Evolutionary conservation across 2,329 filamentous ascomycete species (phyloP).

Genomic region (Aspergillus luchuensis): DNA sequence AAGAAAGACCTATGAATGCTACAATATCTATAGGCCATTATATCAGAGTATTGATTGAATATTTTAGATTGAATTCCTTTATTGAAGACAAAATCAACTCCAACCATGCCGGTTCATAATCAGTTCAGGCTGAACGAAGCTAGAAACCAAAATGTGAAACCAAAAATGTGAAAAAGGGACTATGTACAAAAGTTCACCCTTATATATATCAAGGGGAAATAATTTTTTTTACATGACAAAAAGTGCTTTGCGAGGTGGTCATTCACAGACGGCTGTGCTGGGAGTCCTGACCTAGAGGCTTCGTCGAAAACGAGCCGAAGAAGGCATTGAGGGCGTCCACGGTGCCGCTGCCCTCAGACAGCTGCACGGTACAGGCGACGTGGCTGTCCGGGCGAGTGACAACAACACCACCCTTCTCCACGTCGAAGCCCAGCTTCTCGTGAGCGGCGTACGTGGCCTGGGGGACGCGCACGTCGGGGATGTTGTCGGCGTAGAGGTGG

Average conservation of each 20-base stretch:
- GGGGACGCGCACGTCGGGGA: slow-evolving; percentile 70
- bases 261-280: slow-evolving; percentile 39
- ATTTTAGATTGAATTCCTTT: too few species aligned
- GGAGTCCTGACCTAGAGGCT: slow-evolving; percentile 45
- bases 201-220: neutral
- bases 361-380: slow-evolving; percentile 71
- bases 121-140: neutral
- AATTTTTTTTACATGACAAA: slow-evolving; percentile 13
- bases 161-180: neutral
- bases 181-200: neutral
- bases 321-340: slow-evolving; percentile 81
- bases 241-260: slow-evolving; percentile 4
- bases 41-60: too few species aligned
- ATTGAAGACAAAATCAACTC: neutral
- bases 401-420: slow-evolving; percentile 74
- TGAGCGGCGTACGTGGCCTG: slow-evolving; percentile 74
- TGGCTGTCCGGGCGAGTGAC: slow-evolving; percentile 88
- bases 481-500: slow-evolving; percentile 84
- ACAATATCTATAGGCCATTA: too few species aligned
- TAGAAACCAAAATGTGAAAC: neutral
- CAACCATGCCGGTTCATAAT: neutral
- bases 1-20: too few species aligned
- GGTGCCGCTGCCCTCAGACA: slow-evolving; percentile 76
- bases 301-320: slow-evolving; percentile 72
- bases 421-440: slow-evolving; percentile 79